Percentiles rank a stretch among this genome's conserved stretches.
Conservation (phyloP, 1,284 basidiomycete genomes). For the Exobasidium cylindrosporum region DNA sequence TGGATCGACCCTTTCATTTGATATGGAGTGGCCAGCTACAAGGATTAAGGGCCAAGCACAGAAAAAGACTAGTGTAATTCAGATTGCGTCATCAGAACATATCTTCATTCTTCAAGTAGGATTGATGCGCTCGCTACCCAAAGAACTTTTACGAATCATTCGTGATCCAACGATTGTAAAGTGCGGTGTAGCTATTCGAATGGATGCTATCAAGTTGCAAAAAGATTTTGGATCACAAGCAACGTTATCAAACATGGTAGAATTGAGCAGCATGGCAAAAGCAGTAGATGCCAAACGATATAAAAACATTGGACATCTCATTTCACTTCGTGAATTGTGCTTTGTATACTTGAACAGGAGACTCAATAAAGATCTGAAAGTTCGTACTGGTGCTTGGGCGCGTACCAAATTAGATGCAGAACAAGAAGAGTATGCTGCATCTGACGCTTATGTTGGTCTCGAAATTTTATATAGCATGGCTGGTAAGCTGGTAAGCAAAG, state of each 20-base stretch:
- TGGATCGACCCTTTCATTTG: slow-evolving; percentile 3
- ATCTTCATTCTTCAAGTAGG: slow-evolving; percentile 2
- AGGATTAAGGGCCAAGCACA: neutral
- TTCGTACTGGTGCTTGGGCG: slow-evolving; percentile 36
- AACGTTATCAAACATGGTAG: slow-evolving; percentile 26
- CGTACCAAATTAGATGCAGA: slow-evolving; percentile 18
- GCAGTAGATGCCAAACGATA: slow-evolving; percentile 27
- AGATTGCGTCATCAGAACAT: slow-evolving; percentile 1
- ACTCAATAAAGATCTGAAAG: slow-evolving; percentile 30
- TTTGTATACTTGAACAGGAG: slow-evolving; percentile 29
- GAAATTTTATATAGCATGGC: slow-evolving; percentile 32
- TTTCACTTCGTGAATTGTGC: slow-evolving; percentile 37
- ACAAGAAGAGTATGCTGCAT: slow-evolving; percentile 45
- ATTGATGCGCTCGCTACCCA: slow-evolving; percentile 6
- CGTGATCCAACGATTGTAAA: slow-evolving; percentile 28
- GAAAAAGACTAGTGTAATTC: slow-evolving; percentile 4
- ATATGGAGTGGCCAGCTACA: slow-evolving; percentile 7
- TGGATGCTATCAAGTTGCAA: slow-evolving; percentile 38
- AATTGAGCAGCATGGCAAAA: slow-evolving; percentile 33
- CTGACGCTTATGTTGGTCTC: slow-evolving; percentile 37
- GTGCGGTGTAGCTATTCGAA: slow-evolving; percentile 38
- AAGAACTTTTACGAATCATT: slow-evolving; percentile 25
- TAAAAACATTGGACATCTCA: slow-evolving; percentile 19
- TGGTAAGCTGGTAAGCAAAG: slow-evolving; percentile 15
- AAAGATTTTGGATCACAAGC: slow-evolving; percentile 27